Percentiles rank a stretch among this genome's conserved stretches.
Evolutionary conservation across 129 eudicot genomes (phyloP).

Genomic region (Heracleum sosnowskyi): DNA sequence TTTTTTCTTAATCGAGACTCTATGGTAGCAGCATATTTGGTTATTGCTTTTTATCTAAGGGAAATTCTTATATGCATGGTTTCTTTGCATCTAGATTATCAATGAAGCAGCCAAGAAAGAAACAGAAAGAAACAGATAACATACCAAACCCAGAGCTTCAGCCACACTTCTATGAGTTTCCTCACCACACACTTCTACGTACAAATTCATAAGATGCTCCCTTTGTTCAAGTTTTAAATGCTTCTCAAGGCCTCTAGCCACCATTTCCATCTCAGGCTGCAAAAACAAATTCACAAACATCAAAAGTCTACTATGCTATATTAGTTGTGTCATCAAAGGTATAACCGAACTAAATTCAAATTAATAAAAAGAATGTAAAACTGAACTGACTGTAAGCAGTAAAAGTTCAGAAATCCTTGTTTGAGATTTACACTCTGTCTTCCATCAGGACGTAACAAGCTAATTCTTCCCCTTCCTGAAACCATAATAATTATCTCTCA

Average conservation of each 20-base stretch:
- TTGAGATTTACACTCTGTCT: no score
- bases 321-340: neutral
- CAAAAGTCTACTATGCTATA: neutral
- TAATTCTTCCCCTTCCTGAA: no score
- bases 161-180: conserved; percentile 54
- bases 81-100: neutral
- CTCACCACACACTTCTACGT: conserved; percentile 42
- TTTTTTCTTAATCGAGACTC: neutral
- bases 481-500: no score
- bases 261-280: conserved; percentile 99
- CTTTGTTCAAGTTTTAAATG: conserved; percentile 68
- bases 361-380: neutral
- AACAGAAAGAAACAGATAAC: conserved; percentile 20
- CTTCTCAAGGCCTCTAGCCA: conserved; percentile 77
- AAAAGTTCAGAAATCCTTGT: neutral
- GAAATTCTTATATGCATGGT: neutral
- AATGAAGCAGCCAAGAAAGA: conserved; percentile 10
- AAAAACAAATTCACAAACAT: conserved; percentile 6
- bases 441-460: no score
- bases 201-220: conserved; percentile 45
- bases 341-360: neutral
- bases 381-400: neutral
- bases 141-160: conserved; percentile 93
- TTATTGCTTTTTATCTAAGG: neutral
- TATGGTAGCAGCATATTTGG: no score